These are phyloP conservation scores for Pisolithus microcarpus DNA, from an alignment of 768 basidiomycete genomes.

Conservation along the genomic window DNA sequence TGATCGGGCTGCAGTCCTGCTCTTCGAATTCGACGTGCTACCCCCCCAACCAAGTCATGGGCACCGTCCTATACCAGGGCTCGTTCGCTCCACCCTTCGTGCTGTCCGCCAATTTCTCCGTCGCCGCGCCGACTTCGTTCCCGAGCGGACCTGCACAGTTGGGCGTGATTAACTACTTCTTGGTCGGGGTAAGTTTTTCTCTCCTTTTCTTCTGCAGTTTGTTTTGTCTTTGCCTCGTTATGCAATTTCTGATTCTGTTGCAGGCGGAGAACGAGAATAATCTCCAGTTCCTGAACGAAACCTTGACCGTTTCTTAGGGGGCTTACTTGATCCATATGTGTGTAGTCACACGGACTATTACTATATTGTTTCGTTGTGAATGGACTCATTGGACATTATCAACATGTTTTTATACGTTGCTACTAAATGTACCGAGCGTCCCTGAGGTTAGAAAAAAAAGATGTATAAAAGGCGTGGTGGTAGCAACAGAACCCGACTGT, in stretches of 20 bases:
- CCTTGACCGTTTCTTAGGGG: constrained; percentile 8
- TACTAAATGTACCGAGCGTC: too few species aligned
- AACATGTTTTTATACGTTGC: too few species aligned
- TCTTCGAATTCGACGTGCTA: constrained; percentile 12
- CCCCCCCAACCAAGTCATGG: constrained; percentile 19
- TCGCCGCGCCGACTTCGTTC: constrained; percentile 22
- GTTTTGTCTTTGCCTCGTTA: not conserved
- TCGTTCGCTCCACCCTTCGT: constrained; percentile 16
- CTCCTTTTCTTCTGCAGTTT: not conserved
- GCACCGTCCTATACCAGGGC: constrained; percentile 30
- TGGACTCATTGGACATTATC: too few species aligned
- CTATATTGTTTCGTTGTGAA: too few species aligned
- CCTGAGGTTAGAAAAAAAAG: too few species aligned
- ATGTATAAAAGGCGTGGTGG: too few species aligned
- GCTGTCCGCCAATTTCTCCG: constrained; percentile 27
- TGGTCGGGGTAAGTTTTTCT: constrained; percentile 34
- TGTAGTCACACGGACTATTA: too few species aligned
- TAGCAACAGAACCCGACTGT: too few species aligned
- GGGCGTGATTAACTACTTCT: constrained; percentile 29
- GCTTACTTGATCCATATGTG: not conserved
- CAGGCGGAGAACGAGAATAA: constrained; percentile 8
- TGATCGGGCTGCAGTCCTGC: constrained; percentile 27
- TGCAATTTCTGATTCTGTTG: not conserved
- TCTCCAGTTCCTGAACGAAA: constrained; percentile 19
- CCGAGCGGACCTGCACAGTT: constrained; percentile 27